Conservation (phyloP, 176 grass and related monocot species). For the Bothriochloa decipiens region DNA sequence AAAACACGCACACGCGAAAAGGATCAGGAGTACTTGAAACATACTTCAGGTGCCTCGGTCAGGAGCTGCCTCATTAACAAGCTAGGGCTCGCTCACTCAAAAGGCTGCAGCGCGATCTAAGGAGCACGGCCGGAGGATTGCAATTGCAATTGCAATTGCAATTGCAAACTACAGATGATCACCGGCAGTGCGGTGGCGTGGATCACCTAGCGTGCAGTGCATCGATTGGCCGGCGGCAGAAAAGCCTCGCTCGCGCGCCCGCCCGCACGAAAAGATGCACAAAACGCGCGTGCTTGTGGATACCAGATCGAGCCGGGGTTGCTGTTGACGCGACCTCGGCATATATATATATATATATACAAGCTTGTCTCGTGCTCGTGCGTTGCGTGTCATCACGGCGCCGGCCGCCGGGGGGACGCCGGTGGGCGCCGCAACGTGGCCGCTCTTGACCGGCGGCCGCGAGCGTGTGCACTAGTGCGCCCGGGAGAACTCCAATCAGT, state of each 20-base stretch:
- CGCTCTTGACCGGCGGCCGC: background rate
- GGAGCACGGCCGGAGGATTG: constrained; percentile 10
- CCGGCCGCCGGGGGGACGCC: background rate
- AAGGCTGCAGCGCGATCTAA: constrained; percentile 27
- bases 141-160: no score
- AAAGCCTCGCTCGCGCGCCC: no score
- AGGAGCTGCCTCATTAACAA: background rate
- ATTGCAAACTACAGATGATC: background rate
- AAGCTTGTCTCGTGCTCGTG: background rate
- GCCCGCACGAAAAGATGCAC: no score
- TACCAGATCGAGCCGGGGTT: background rate
- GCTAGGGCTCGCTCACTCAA: background rate
- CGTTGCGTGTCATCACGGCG: constrained; percentile 38
- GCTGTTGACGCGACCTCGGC: constrained; percentile 20
- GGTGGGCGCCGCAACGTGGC: background rate
- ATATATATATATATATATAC: background rate
- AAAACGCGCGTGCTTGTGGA: background rate
- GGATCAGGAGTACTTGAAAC: background rate
- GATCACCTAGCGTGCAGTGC: background rate
- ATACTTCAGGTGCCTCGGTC: constrained; percentile 16
- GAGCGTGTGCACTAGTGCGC: no score
- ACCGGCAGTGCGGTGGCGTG: no score
- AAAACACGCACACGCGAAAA: background rate
- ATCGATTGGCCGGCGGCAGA: background rate
- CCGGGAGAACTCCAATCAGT: constrained; percentile 13